These are phyloP conservation scores for Neurospora tetraspora DNA, from an alignment of 495 filamentous ascomycete species.

Conservation along the genomic window DNA sequence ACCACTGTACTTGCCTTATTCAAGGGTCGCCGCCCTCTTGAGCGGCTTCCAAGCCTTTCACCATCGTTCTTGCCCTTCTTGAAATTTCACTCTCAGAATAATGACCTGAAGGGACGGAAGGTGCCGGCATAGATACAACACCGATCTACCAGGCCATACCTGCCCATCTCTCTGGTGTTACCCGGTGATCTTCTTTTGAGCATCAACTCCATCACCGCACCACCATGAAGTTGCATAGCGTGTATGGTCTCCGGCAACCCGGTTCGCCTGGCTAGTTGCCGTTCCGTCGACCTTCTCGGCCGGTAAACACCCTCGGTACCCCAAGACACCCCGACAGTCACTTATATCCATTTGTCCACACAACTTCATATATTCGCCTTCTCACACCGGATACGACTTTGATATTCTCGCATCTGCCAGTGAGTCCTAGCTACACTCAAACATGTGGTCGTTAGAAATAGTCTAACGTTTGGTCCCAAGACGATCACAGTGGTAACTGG, in stretches of 20 bases:
- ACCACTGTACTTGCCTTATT: background rate
- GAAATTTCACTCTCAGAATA: background rate
- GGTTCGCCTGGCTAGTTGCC: background rate
- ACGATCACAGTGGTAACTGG: background rate
- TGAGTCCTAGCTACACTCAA: background rate
- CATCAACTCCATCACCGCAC: background rate
- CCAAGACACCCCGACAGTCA: background rate
- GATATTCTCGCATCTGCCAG: background rate
- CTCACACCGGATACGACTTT: background rate
- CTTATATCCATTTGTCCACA: background rate
- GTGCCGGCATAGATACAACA: background rate
- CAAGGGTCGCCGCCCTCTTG: background rate
- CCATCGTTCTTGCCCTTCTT: background rate
- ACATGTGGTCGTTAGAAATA: background rate
- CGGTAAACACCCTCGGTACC: background rate
- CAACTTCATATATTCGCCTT: background rate
- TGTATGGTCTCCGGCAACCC: background rate
- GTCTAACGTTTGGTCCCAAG: background rate
- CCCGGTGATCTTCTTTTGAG: background rate
- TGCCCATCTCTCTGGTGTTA: background rate
- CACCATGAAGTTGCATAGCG: background rate
- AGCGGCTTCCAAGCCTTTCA: background rate
- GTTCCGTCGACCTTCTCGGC: background rate
- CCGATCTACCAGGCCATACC: background rate
- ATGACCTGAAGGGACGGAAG: background rate